Base-by-base conservation (phyloP, 2,329 filamentous ascomycete genomes). In the Venturia oleaginea region DNA sequence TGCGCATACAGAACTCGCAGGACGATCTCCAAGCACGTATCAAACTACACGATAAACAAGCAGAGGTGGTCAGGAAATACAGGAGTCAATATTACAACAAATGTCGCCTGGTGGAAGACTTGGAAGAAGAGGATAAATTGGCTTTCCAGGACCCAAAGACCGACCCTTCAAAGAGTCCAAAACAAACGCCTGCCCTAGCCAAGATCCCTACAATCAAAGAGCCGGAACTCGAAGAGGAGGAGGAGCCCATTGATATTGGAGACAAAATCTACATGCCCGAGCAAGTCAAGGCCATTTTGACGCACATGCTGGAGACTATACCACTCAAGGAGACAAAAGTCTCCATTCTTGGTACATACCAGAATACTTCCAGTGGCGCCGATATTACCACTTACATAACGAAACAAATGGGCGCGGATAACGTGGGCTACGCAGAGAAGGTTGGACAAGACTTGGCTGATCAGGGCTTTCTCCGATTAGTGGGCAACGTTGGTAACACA, bases 31-130 rank as follows among this genome's bases (percentile, higher is more conserved):
- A 97, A 76, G 78, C 82, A 59, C 89, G 91, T 65, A 92, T 97
- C 77, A 97, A 96, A 80, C 84, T 90, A 67, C 92, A 97, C 76
- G 91, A 96, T 74, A 90, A 90, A 69, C 95, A 99, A 76, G 88
- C 89, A 65, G 94, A 99, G 67, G 76, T 84, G 24, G 91, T 96
- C 67, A 91, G 92, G 82, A 97, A 97, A 78, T 84, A 97, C 70
- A 87, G 94, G 68, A 96, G 90, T 76, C 90, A 91, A 70, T 99
- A 99, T 78, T 97, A 97, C 83, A 99, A 97, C 81, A 99, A 97
- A 78, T 99, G 94, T 75, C 88, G 95, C 61, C 81, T 97, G 67
- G 89, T 97, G 7, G 95, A 99, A 75, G 94, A 99, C 73, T 79
- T 97, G 66, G 94, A 99, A 75, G 94, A 99, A 77, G 95, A 99